Conservation (phyloP, 2,329 filamentous ascomycete species). For the Ascochyta viciae-villosae region DNA sequence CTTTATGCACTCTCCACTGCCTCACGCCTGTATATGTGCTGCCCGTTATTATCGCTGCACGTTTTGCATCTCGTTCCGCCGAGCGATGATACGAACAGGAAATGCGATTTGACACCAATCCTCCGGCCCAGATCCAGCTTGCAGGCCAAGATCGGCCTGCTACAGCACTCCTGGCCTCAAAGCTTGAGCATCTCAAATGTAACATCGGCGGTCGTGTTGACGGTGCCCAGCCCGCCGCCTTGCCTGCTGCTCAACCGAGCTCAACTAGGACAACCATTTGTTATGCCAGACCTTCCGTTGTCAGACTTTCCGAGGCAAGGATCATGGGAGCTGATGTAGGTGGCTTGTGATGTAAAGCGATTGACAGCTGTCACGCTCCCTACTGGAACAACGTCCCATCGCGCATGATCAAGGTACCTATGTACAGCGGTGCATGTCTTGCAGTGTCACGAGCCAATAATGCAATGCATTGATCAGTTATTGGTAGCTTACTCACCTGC, state of each 20-base stretch:
- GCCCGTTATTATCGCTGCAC: slow-evolving; percentile 4
- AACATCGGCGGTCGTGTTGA: slow-evolving; percentile 16
- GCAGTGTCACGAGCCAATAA: background rate
- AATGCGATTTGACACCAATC: slow-evolving; percentile 8
- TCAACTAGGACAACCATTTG: background rate
- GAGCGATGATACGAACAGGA: background rate
- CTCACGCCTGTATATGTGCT: background rate
- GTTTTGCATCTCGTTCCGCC: slow-evolving; percentile 1
- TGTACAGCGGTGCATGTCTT: background rate
- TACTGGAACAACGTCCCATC: slow-evolving; percentile 7
- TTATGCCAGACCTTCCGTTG: background rate
- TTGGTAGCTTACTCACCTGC: no score
- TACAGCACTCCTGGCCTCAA: slow-evolving; percentile 6
- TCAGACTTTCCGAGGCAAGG: background rate
- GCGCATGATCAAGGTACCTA: background rate
- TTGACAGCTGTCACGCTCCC: slow-evolving; percentile 16
- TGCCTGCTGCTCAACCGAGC: background rate
- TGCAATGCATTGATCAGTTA: background rate
- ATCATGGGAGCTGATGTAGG: slow-evolving; percentile 11
- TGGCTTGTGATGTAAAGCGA: slow-evolving; percentile 12
- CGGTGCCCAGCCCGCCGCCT: slow-evolving; percentile 12
- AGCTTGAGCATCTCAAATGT: slow-evolving; percentile 9
- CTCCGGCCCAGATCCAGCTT: slow-evolving; percentile 9
- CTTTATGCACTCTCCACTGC: slow-evolving; percentile 32
- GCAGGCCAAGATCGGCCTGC: slow-evolving; percentile 18